Percentiles rank a stretch among this genome's conserved stretches.
Evolutionary conservation across 2,329 filamentous ascomycete genomes (phyloP).

Genomic region (Bipolaris sorokiniana): DNA sequence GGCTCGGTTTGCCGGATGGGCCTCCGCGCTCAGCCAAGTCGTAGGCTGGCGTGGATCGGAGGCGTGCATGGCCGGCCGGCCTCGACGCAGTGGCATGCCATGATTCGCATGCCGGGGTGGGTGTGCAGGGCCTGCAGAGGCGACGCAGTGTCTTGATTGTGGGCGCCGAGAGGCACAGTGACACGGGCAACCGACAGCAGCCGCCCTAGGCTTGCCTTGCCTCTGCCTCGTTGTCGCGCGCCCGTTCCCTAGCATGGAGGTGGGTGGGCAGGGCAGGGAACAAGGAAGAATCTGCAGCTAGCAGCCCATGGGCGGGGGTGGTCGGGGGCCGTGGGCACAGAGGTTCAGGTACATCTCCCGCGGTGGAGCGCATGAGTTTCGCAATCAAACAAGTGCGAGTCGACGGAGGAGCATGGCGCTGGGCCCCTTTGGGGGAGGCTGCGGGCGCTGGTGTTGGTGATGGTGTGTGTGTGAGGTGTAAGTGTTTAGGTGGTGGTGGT

Average conservation of each 20-base stretch:
- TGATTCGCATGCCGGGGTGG: conserved; percentile 28
- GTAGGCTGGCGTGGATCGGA: conserved; percentile 20
- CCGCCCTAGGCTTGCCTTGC: conserved; percentile 16
- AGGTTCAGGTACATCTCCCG: conserved; percentile 44
- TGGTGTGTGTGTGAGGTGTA: background rate
- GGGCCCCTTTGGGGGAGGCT: background rate
- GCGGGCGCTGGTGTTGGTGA: background rate
- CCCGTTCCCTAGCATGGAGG: conserved; percentile 4
- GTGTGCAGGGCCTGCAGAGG: conserved; percentile 22
- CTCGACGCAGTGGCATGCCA: conserved; percentile 27
- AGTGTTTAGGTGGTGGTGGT: background rate
- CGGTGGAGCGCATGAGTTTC: conserved; percentile 15
- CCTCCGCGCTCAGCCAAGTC: conserved; percentile 21
- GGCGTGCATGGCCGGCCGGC: conserved; percentile 27
- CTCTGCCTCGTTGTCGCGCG: background rate
- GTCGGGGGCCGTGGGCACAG: conserved; percentile 20
- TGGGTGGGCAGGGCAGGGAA: conserved; percentile 5
- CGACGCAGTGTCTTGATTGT: conserved; percentile 36
- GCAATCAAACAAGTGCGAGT: conserved; percentile 2
- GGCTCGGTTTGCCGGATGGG: conserved; percentile 27
- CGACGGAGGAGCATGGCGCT: background rate
- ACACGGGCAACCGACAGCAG: conserved; percentile 38
- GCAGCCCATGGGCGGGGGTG: conserved; percentile 31
- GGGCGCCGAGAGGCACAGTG: conserved; percentile 32
- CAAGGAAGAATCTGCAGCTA: conserved; percentile 28